Base-by-base conservation (phyloP, 768 basidiomycete genomes). In the Gymnopilus junonius region DNA sequence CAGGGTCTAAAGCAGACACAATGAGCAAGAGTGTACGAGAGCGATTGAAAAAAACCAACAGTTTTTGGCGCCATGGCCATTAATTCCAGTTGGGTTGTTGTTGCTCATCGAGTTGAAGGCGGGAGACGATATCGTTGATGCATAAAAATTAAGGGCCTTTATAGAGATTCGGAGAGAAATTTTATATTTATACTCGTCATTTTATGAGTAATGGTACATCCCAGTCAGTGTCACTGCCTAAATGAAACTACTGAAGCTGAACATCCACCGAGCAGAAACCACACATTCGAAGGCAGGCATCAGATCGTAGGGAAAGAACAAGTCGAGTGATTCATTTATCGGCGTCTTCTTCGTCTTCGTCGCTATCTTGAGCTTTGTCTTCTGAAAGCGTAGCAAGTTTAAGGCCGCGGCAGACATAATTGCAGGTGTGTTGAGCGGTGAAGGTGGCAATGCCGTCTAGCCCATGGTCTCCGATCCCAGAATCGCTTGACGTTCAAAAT, bases 31-130 rank as follows among this genome's bases (percentile, higher is more conserved):
- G 35, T 23, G 25, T 8, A n/a, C n/a, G n/a, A 56, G 35, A 25
- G 32, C 17, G 7, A 40, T 11, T 14, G 25, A 25, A 48, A 57
- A 57, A 23, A 21, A 39, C 59, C 15, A 25, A 69, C 67, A 65
- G 39, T 66, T 59, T 50, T 66, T 66, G 23, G 32, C 20, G 12
- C 65, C 67, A 59, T 66, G 55, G 0, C 67, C 67, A 56, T 69
- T 69, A 7, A 59, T 55, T n/a, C 67, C 67, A 48, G 62, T 48
- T 17, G 35, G 59, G 58, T 69, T 69, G 57, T 62, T 65, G 58
- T 59, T 42, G 17, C 23, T 54, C 56, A 56, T 51, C 45, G 34
- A 25, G 46, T 53, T 53, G 29, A 53, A 53, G 46, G 20, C 27
- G 23, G 23, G 31, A n/a, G 25, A 46, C 45, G 21, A 46, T 27